Evolutionary conservation across 306 rosid genomes (phyloP), one percentile per base, ranked within the genome.

Genomic region (Urtica urens): DNA sequence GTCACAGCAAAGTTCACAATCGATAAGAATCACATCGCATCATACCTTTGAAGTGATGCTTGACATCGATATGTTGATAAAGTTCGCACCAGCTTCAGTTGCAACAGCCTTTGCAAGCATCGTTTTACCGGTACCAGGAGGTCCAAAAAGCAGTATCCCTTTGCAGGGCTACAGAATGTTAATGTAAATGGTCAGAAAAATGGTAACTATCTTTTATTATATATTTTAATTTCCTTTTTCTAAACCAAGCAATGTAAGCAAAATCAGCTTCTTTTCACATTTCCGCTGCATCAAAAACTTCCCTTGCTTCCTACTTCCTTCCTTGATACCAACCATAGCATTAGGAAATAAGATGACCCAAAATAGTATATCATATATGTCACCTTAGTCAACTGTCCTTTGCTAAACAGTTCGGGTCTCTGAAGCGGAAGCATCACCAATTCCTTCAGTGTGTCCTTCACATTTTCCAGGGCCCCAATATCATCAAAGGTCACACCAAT

Each of bases 81-180:
- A 88, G 72, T 84, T 88, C 23, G 97, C 97, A 59, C 97, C 95
- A 31, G 97, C 97, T 68, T 88, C 97, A 18, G 97, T 88, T 51
- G 97, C 97, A 54, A 88, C 97, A 60, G 97, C 97, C 74, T 88
- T 88, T 45, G 97, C 97, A 18, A 88, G 97, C 97, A 88, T 88
- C 19, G 97, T 88, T 64, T 88, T 88, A 46, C 97, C 97, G 11
- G 97, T 88, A 38, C 97, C 97, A 21, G 97, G 97, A 17, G 97
- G 97, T 0, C 97, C 97, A 67, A 88, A 88, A 44, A 88, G 82
- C 70, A 88, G 70, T 63, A 88, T 88, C 60, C 97, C 97, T 74
- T 88, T 88, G 82, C 95, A 84, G 40, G 97, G 95, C 97, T 88
- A 65, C 42, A 59, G 29, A 38, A 51, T 41, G 45, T 8, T 31